Conservation (phyloP, 164 flowering plant genomes). For the Sedum album region DNA sequence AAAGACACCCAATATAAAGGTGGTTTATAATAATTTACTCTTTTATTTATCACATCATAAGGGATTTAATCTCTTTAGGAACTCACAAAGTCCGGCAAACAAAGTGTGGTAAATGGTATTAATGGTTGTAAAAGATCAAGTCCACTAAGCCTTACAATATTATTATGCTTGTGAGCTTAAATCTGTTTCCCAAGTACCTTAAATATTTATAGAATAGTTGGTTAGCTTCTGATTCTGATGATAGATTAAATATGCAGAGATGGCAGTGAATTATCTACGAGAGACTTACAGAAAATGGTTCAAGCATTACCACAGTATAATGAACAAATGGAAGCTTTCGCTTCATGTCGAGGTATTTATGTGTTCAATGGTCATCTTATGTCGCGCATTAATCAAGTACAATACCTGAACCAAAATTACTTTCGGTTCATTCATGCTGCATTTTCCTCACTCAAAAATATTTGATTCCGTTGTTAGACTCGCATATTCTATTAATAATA, state of each 20-base stretch:
- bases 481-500: background rate
- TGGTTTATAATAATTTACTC: no score
- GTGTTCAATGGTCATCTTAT: background rate
- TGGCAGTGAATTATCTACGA: slow-evolving; percentile 80
- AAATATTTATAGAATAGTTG: background rate
- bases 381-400: background rate
- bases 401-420: background rate
- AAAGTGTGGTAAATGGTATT: background rate
- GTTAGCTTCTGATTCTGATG: background rate
- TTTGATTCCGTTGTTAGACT: background rate
- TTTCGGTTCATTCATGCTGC: background rate
- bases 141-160: background rate
- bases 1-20: no score
- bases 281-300: slow-evolving; percentile 97
- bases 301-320: slow-evolving; percentile 98
- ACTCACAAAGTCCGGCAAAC: no score
- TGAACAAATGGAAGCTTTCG: slow-evolving; percentile 94
- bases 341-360: slow-evolving; percentile 81
- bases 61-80: no score
- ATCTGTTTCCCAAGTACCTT: background rate
- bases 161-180: background rate
- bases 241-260: slow-evolving; percentile 31
- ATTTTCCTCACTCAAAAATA: background rate
- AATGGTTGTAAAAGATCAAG: background rate
- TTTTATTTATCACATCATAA: no score